Conservation (phyloP, 257 asterid species). For the Rauvolfia tetraphylla region DNA sequence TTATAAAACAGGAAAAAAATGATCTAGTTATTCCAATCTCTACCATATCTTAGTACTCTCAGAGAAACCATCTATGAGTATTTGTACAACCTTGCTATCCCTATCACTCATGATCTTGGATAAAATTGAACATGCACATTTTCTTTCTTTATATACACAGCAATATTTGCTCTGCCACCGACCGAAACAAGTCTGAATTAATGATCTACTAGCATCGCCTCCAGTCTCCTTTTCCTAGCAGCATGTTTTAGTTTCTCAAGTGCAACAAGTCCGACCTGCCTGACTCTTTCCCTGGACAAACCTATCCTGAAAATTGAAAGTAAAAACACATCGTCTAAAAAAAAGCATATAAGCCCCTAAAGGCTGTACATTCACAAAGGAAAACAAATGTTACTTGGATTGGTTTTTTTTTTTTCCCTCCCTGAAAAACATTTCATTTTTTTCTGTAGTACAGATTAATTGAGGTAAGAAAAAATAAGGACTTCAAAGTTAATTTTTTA, state of each 20-base stretch:
- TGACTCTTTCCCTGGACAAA: slow-evolving; percentile 89
- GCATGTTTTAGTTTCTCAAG: slow-evolving; percentile 89
- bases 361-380: not conserved
- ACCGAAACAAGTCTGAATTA: slow-evolving; percentile 22
- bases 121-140: not conserved
- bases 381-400: not conserved
- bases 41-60: not conserved
- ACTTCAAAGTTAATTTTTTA: too few species aligned
- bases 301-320: slow-evolving; percentile 64
- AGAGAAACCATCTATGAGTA: not conserved
- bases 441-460: too few species aligned
- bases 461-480: too few species aligned
- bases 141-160: slow-evolving; percentile 36
- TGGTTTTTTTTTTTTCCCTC: too few species aligned
- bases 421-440: too few species aligned
- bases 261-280: slow-evolving; percentile 96
- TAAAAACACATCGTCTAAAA: not conserved
- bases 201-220: slow-evolving; percentile 65
- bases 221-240: slow-evolving; percentile 66
- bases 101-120: not conserved
- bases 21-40: not conserved
- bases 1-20: too few species aligned
- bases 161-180: slow-evolving; percentile 10
- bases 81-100: not conserved
- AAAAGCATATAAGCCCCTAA: too few species aligned